A percentile compares a stretch with the other conserved stretches of the same genome.
These are phyloP conservation scores for Tritrichomonas foetus DNA, from an alignment of 208 protist genomes.

Conservation along the genomic window DNA sequence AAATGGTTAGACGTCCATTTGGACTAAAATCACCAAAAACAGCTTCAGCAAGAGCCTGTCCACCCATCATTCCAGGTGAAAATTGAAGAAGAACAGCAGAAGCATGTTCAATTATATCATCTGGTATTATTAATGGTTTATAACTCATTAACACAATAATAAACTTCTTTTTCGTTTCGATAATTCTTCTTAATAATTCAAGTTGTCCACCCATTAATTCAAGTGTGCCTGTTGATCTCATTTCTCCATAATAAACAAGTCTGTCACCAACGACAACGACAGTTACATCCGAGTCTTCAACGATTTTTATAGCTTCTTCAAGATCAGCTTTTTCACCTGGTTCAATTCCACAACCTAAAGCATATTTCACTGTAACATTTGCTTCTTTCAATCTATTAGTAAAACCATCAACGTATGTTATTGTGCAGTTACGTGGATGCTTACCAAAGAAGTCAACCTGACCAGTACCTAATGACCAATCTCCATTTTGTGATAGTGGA, in stretches of 20 bases:
- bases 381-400: not conserved
- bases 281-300: not conserved
- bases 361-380: too few relatives aligned
- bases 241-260: not conserved
- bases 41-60: conserved; percentile 50
- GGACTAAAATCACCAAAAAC: conserved; percentile 49
- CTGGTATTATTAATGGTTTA: conserved; percentile 49
- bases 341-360: too few relatives aligned
- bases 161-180: not conserved
- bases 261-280: not conserved
- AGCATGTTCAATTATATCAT: not conserved
- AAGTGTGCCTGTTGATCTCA: not conserved
- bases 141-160: conserved; percentile 52
- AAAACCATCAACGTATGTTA: not conserved
- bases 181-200: not conserved
- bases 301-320: not conserved
- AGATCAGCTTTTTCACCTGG: not conserved
- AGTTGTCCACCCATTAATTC: not conserved
- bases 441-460: not conserved
- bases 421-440: not conserved
- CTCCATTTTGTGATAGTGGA: not conserved
- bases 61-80: conserved; percentile 54
- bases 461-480: not conserved
- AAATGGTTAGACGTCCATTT: conserved; percentile 49
- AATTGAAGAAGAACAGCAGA: conserved; percentile 49